Conservation (phyloP, 768 basidiomycete species). For the Agaricus subrufescens region DNA sequence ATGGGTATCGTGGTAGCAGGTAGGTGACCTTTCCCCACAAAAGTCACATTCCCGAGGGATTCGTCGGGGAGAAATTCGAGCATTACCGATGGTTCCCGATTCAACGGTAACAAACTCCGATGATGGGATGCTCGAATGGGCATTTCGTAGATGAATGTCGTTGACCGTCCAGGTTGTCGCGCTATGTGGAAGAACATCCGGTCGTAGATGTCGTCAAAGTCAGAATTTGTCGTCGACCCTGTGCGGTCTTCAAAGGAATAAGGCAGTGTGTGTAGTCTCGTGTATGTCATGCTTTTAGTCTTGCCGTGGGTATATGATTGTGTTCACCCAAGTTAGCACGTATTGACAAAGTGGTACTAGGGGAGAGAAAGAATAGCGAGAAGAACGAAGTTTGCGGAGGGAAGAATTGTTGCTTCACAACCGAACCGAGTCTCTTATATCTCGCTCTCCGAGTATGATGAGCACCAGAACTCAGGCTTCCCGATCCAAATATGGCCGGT, state of each 20-base stretch:
- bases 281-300: not conserved
- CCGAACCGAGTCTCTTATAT: slow-evolving; percentile 2
- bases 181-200: slow-evolving; percentile 64
- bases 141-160: slow-evolving; percentile 63
- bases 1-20: slow-evolving; percentile 46
- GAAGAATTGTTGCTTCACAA: not conserved
- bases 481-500: not conserved
- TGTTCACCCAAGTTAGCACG: not conserved
- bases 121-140: slow-evolving; percentile 57
- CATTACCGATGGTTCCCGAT: slow-evolving; percentile 46
- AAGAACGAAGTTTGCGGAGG: not conserved
- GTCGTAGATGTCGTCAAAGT: slow-evolving; percentile 79
- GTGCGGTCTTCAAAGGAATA: slow-evolving; percentile 54
- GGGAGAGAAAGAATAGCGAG: not conserved
- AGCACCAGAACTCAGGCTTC: slow-evolving; percentile 7
- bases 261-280: not conserved
- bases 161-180: slow-evolving; percentile 37
- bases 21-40: slow-evolving; percentile 32
- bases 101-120: slow-evolving; percentile 48
- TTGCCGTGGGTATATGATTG: not conserved
- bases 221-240: slow-evolving; percentile 45
- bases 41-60: slow-evolving; percentile 56
- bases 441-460: not conserved
- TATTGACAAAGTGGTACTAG: not conserved
- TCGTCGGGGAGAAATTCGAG: slow-evolving; percentile 59